A percentile compares a stretch with the other conserved stretches of the same genome.
Evolutionary conservation across 2,329 filamentous ascomycete genomes (phyloP).

Genomic region (Nannizzia gypsea): DNA sequence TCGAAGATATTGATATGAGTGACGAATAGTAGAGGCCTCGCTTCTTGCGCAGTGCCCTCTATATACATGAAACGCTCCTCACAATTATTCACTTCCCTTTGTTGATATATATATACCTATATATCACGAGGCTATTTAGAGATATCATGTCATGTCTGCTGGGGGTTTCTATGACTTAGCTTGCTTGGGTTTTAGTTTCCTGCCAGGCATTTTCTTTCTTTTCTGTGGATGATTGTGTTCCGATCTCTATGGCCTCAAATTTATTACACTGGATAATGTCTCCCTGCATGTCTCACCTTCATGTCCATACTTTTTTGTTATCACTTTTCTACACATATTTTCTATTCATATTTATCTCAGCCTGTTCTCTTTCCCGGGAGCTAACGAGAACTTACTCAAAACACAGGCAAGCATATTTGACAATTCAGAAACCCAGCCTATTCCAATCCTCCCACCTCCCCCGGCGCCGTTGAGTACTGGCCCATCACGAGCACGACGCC

Average conservation of each 20-base stretch:
- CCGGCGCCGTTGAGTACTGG: constrained; percentile 72
- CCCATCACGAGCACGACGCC: constrained; percentile 72
- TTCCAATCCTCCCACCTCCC: constrained; percentile 41
- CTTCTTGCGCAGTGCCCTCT: background rate
- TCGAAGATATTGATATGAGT: constrained; percentile 51
- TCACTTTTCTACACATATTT: background rate
- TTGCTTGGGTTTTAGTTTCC: background rate
- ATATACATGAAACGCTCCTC: background rate
- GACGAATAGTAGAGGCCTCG: constrained; percentile 36
- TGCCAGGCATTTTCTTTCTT: background rate
- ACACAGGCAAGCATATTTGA: constrained; percentile 5
- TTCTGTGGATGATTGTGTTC: background rate
- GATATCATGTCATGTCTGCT: background rate
- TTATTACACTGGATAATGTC: background rate
- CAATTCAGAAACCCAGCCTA: constrained; percentile 27
- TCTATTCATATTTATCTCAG: background rate
- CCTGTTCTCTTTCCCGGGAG: background rate
- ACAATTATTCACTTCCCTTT: background rate
- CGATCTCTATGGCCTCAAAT: background rate
- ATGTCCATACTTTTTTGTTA: background rate
- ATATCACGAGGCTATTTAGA: background rate
- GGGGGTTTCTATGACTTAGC: background rate
- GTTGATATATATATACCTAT: constrained; percentile 13
- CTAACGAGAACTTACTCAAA: background rate
- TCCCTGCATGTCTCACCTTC: background rate